A percentile compares a stretch with the other conserved stretches of the same genome.
phyloP scores from a whole-genome alignment of 2,329 filamentous ascomycete species.

The Shiraia bambusicola region DNA sequence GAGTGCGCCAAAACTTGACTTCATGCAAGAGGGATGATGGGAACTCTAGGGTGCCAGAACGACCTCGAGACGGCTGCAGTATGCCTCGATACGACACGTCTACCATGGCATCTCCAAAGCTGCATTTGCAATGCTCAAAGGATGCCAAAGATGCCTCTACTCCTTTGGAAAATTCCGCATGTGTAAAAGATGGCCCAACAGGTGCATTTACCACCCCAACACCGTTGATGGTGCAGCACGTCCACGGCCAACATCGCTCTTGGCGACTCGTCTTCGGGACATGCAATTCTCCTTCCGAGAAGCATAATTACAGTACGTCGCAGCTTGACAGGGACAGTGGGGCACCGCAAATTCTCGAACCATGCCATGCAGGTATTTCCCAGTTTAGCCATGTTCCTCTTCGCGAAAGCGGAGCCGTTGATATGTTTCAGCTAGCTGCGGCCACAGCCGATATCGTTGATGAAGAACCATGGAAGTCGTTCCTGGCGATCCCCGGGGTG shows the following conservation, averaged over 20 bases:
- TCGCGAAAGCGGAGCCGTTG: slow-evolving; percentile 6
- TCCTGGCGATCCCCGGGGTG: slow-evolving; percentile 21
- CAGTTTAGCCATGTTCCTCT: slow-evolving; percentile 10
- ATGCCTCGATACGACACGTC: too few relatives aligned
- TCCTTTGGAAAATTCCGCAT: not conserved
- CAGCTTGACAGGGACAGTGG: slow-evolving; percentile 13
- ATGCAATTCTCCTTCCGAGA: slow-evolving; percentile 7
- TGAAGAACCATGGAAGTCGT: slow-evolving; percentile 30
- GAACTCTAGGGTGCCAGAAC: too few relatives aligned
- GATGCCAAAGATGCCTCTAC: too few relatives aligned
- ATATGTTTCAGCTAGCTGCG: slow-evolving; percentile 4
- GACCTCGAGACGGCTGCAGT: too few relatives aligned
- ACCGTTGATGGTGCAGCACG: slow-evolving; percentile 19
- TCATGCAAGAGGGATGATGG: not conserved
- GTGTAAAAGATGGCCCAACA: slow-evolving; percentile 1
- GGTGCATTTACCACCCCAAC: slow-evolving; percentile 7
- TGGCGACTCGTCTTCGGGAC: slow-evolving; percentile 22
- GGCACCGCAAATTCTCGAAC: slow-evolving; percentile 12
- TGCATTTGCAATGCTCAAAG: too few relatives aligned
- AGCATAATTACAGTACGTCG: slow-evolving; percentile 5
- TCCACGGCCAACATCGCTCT: slow-evolving; percentile 16
- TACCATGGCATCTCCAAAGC: too few relatives aligned
- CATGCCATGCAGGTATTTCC: slow-evolving; percentile 14
- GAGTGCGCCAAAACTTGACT: not conserved
- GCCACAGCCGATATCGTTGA: slow-evolving; percentile 23